Evolutionary conservation across 257 asterid genomes (phyloP).

Genomic region (Nicotiana attenuata): DNA sequence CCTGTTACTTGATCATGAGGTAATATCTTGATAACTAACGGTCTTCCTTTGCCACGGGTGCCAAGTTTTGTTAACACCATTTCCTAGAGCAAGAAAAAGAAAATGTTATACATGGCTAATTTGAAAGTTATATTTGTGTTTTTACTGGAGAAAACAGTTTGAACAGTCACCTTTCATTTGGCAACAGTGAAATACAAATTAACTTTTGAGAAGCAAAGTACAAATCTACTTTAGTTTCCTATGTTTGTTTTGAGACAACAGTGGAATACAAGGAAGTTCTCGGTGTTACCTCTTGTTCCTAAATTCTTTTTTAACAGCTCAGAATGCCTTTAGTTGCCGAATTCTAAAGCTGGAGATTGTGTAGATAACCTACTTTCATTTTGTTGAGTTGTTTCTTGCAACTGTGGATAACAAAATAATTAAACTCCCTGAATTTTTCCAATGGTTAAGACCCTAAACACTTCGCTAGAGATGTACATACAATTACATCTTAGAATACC

Average conservation of each 20-base stretch:
- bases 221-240: not conserved
- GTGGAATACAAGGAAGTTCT: not conserved
- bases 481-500: not conserved
- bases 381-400: not conserved
- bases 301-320: not conserved
- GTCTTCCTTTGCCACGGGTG: not conserved
- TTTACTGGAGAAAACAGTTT: not conserved
- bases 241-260: not conserved
- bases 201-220: not conserved
- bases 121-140: not conserved
- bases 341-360: not conserved
- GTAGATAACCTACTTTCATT: not conserved
- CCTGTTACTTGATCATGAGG: slow-evolving; percentile 93
- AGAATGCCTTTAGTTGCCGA: not conserved
- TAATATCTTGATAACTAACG: slow-evolving; percentile 19
- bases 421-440: not conserved
- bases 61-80: not conserved
- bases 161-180: not conserved
- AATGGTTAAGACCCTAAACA: not conserved
- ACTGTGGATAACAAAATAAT: not conserved
- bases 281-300: not conserved
- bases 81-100: not conserved
- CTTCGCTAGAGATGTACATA: not conserved
- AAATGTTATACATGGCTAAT: not conserved
- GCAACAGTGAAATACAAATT: not conserved